These are phyloP conservation scores for Backusella liffmaniae DNA, from an alignment of 192 early-diverging fungal genomes.

Conservation along the genomic window DNA sequence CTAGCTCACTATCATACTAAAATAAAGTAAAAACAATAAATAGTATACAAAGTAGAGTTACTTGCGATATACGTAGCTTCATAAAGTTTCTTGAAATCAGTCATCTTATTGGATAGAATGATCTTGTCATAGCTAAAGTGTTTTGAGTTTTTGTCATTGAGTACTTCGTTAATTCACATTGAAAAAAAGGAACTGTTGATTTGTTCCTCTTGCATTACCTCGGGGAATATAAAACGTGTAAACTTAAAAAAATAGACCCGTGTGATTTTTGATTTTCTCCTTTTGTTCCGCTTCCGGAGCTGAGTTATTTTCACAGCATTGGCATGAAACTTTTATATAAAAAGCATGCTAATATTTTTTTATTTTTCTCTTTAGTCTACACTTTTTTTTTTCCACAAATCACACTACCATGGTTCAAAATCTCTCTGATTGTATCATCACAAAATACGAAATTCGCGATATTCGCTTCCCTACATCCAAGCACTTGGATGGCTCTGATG, in stretches of 20 bases:
- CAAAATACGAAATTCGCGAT: conserved; percentile 36
- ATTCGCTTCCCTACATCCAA: conserved; percentile 44
- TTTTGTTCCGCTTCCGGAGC: background rate
- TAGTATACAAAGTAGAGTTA: too few relatives aligned
- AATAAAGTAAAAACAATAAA: too few relatives aligned
- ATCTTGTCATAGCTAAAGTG: too few relatives aligned
- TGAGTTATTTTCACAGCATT: background rate
- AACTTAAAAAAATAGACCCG: background rate
- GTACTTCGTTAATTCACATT: background rate
- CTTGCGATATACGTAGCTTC: too few relatives aligned
- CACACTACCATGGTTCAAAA: background rate
- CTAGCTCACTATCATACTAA: too few relatives aligned
- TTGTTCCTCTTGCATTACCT: background rate
- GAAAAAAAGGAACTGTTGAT: background rate
- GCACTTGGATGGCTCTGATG: conserved; percentile 40
- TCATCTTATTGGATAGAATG: too few relatives aligned
- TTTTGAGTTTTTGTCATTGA: too few relatives aligned
- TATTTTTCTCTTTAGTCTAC: background rate
- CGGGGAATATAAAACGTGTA: background rate
- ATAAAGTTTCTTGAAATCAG: too few relatives aligned
- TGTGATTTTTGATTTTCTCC: background rate
- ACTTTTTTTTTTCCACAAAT: too few relatives aligned
- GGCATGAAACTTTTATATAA: background rate
- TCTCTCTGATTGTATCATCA: conserved; percentile 25
- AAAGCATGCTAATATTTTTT: background rate